Evolutionary conservation across 371 early-diverging fungal species (phyloP).

Genomic region (Apophysomyces sp.): DNA sequence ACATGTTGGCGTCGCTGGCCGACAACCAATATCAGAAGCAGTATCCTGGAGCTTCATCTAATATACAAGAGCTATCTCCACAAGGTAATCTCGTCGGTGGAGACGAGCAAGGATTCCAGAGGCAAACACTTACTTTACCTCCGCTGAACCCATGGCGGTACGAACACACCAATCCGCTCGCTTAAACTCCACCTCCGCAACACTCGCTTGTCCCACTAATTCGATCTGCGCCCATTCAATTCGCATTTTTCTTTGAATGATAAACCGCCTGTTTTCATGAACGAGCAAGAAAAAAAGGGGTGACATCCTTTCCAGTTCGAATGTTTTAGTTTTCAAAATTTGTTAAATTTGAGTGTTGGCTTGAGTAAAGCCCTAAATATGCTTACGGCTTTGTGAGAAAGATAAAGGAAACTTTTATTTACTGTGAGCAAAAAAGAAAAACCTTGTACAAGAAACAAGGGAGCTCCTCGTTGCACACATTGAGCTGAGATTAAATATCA

Average conservation of each 20-base stretch:
- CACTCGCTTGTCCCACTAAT: not conserved
- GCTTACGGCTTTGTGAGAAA: not conserved
- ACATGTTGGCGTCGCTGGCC: slow-evolving; percentile 40
- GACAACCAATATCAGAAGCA: slow-evolving; percentile 25
- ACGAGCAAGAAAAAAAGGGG: no score
- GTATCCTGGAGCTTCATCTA: slow-evolving; percentile 12
- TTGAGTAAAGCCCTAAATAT: not conserved
- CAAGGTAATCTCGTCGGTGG: not conserved
- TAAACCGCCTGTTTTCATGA: not conserved
- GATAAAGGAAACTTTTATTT: not conserved
- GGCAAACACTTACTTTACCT: slow-evolving; percentile 1
- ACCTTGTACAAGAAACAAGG: not conserved
- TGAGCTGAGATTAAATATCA: not conserved
- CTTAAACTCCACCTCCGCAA: not conserved
- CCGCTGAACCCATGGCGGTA: slow-evolving; percentile 7
- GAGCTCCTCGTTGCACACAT: not conserved
- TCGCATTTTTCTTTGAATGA: not conserved
- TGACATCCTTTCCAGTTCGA: no score
- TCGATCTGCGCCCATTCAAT: not conserved
- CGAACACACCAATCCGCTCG: not conserved
- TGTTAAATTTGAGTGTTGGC: no score
- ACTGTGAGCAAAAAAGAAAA: not conserved
- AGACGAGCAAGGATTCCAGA: not conserved
- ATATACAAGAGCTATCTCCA: slow-evolving; percentile 8
- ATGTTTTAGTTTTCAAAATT: no score